Conservation (phyloP, 495 filamentous ascomycete genomes). For the Beverwykella pulmonaria region DNA sequence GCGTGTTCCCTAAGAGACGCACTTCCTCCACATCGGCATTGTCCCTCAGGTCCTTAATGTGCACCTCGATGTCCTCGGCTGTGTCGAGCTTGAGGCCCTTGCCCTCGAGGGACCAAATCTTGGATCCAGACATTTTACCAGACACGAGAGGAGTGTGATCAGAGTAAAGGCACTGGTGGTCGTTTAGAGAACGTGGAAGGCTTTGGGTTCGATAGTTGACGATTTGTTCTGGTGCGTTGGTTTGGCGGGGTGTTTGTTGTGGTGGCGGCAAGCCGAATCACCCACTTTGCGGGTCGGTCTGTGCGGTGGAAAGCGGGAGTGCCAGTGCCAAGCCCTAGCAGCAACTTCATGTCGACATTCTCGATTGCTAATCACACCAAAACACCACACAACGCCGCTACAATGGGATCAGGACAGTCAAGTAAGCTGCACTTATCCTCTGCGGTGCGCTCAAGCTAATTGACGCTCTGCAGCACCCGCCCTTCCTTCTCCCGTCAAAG, state of each 20-base stretch:
- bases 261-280: background rate
- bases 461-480: constrained; percentile 10
- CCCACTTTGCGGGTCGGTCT: background rate
- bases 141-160: constrained; percentile 40
- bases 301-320: constrained; percentile 1
- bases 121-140: constrained; percentile 57
- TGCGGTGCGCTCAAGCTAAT: background rate
- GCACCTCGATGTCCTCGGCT: constrained; percentile 80
- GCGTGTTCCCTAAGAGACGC: constrained; percentile 81
- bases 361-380: constrained; percentile 26
- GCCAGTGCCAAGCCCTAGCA: constrained; percentile 31
- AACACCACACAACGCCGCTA: constrained; percentile 5
- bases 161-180: constrained; percentile 14
- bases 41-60: constrained; percentile 72
- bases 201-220: constrained; percentile 2
- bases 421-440: constrained; percentile 12
- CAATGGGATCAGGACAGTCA: constrained; percentile 39
- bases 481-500: constrained; percentile 44
- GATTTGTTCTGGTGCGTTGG: constrained; percentile 23
- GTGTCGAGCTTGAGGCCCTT: constrained; percentile 88
- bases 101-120: constrained; percentile 87
- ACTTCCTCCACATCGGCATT: constrained; percentile 80
- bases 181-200: background rate
- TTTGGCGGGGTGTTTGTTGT: constrained; percentile 24
- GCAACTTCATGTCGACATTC: background rate